These are phyloP conservation scores for Pythium grandisporangium DNA, from an alignment of 352 stramenopile species.

Conservation along the genomic window DNA sequence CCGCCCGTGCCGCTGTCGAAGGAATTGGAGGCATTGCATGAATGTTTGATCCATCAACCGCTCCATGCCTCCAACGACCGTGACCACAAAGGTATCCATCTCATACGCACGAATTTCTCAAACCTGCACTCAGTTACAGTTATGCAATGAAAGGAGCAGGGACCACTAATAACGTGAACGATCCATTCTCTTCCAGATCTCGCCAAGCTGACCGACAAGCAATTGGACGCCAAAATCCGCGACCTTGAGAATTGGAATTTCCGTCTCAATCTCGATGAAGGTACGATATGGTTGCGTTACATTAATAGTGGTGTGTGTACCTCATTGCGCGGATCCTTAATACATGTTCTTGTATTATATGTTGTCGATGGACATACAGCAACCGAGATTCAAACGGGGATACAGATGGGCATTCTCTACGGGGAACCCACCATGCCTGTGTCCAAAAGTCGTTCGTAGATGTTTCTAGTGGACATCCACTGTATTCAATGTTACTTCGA, in stretches of 20 bases:
- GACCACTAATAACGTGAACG: too few relatives aligned
- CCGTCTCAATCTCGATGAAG: conserved; percentile 70
- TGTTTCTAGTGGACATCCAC: too few relatives aligned
- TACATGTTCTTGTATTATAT: background rate
- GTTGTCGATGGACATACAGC: too few relatives aligned
- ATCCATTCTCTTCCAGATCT: conserved; percentile 21
- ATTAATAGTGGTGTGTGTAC: too few relatives aligned
- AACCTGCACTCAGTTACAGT: too few relatives aligned
- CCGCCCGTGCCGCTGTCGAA: conserved; percentile 35
- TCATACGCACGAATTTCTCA: too few relatives aligned
- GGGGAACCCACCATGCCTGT: too few relatives aligned
- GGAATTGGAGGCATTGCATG: conserved; percentile 41
- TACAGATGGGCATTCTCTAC: conserved; percentile 27
- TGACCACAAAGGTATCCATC: conserved; percentile 35
- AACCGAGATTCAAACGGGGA: conserved; percentile 15
- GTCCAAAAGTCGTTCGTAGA: too few relatives aligned
- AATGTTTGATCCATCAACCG: conserved; percentile 51
- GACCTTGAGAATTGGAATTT: conserved; percentile 82
- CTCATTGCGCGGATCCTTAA: background rate
- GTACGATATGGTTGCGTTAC: conserved; percentile 11
- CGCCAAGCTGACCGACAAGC: conserved; percentile 41
- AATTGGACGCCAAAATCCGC: conserved; percentile 57
- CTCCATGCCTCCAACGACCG: conserved; percentile 16
- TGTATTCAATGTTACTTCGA: too few relatives aligned
- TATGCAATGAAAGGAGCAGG: too few relatives aligned